These are phyloP conservation scores for Termitomyces sp. DNA, from an alignment of 768 basidiomycete genomes.

Conservation along the genomic window DNA sequence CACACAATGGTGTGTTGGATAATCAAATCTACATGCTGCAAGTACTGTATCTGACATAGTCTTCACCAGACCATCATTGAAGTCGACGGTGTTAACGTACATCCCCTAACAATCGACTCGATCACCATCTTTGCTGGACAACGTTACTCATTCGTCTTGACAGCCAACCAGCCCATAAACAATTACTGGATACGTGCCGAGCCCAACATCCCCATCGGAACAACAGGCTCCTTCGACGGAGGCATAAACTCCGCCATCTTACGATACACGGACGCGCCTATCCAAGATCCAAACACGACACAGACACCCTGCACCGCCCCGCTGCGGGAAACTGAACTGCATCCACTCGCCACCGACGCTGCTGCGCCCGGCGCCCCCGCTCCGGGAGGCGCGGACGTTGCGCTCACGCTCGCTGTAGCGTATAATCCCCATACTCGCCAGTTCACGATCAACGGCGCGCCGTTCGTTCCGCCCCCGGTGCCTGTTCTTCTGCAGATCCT, in stretches of 20 bases:
- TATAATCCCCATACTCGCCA: constrained; percentile 8
- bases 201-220: constrained; percentile 13
- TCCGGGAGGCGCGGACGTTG: constrained; percentile 19
- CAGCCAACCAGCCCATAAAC: constrained; percentile 28
- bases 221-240: constrained; percentile 16
- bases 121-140: constrained; percentile 35
- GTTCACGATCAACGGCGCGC: constrained; percentile 25
- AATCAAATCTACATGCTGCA: neutral
- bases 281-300: constrained; percentile 22
- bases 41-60: neutral
- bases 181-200: constrained; percentile 37
- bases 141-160: constrained; percentile 31
- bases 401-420: constrained; percentile 13
- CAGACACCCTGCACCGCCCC: constrained; percentile 12
- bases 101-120: constrained; percentile 29
- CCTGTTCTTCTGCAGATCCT: constrained; percentile 57
- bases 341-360: constrained; percentile 6
- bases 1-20: constrained; percentile 18
- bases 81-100: constrained; percentile 27
- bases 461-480: constrained; percentile 31
- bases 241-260: constrained; percentile 53
- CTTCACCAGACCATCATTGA: constrained; percentile 30
- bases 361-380: constrained; percentile 8
- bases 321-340: constrained; percentile 22
- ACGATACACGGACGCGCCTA: constrained; percentile 27